Evolutionary conservation across 768 basidiomycete species (phyloP).

Genomic region (Hygrocybe punicea): DNA sequence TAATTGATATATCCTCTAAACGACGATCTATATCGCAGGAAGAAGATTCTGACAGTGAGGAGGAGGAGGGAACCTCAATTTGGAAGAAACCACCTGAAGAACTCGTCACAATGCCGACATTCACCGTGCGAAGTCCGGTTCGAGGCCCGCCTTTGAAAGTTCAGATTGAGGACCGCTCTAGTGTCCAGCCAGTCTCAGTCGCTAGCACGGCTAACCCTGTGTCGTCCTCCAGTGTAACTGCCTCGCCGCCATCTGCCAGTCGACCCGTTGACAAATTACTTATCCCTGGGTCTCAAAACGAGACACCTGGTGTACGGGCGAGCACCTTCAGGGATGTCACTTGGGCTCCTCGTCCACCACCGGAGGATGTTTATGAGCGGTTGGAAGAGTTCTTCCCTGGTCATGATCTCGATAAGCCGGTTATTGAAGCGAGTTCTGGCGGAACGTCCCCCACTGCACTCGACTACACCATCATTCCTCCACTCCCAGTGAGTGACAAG

Average conservation of each 20-base stretch:
- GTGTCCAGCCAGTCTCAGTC: slow-evolving; percentile 9
- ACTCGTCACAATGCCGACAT: slow-evolving; percentile 19
- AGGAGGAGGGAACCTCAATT: slow-evolving; percentile 42
- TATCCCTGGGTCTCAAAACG: slow-evolving; percentile 17
- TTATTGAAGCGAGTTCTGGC: slow-evolving; percentile 82
- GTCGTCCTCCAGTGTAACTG: slow-evolving; percentile 11
- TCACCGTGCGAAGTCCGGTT: slow-evolving; percentile 37
- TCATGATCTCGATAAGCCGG: slow-evolving; percentile 92
- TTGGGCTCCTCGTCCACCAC: slow-evolving; percentile 87
- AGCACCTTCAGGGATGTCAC: slow-evolving; percentile 66
- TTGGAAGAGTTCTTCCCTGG: slow-evolving; percentile 95
- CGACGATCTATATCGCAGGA: slow-evolving; percentile 17
- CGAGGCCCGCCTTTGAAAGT: slow-evolving; percentile 46
- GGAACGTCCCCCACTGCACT: slow-evolving; percentile 71
- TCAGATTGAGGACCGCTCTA: slow-evolving; percentile 35
- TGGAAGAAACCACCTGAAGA: slow-evolving; percentile 44
- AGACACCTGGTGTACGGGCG: slow-evolving; percentile 32
- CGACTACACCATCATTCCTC: slow-evolving; percentile 47
- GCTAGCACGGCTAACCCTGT: slow-evolving; percentile 6
- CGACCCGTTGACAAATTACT: slow-evolving; percentile 19
- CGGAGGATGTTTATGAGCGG: slow-evolving; percentile 90
- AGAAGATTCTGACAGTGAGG: slow-evolving; percentile 50
- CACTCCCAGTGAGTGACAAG: slow-evolving; percentile 34
- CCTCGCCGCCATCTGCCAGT: slow-evolving; percentile 18
- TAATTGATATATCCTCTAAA: not conserved